phyloP scores from a whole-genome alignment of 192 early-diverging fungal species.

The Coemansia sp. region DNA sequence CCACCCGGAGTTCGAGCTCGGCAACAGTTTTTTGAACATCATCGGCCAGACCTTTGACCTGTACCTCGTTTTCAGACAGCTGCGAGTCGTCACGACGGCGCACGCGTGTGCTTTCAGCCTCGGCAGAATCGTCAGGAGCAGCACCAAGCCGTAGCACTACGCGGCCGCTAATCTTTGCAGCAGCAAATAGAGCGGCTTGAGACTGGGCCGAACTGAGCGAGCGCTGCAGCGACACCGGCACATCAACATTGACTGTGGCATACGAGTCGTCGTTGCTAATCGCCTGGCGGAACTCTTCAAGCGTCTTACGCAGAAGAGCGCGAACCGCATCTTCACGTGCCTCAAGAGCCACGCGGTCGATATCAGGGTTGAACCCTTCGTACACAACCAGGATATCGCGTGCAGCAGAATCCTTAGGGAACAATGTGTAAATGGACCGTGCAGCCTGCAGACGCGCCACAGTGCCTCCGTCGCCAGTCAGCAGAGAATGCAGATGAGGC shows the following conservation, averaged over 20 bases:
- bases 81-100: conserved; percentile 45
- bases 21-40: conserved; percentile 72
- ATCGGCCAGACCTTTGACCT: conserved; percentile 76
- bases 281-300: conserved; percentile 69
- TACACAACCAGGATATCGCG: conserved; percentile 79
- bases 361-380: conserved; percentile 60
- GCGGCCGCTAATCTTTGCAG: conserved; percentile 36
- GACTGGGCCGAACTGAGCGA: conserved; percentile 68
- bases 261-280: conserved; percentile 67
- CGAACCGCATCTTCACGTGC: conserved; percentile 60
- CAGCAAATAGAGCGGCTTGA: conserved; percentile 66
- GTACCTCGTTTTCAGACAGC: conserved; percentile 66
- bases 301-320: conserved; percentile 53
- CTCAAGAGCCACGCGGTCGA: conserved; percentile 48
- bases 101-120: conserved; percentile 49
- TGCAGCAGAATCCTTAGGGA: conserved; percentile 63
- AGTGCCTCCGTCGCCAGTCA: conserved; percentile 63
- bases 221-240: conserved; percentile 78
- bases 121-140: conserved; percentile 25
- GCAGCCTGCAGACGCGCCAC: conserved; percentile 64
- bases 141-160: conserved; percentile 74
- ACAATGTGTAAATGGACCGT: conserved; percentile 73
- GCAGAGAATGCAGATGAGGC: conserved; percentile 70
- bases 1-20: conserved; percentile 67
- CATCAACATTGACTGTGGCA: conserved; percentile 56